Percentiles rank a stretch among this genome's conserved stretches.
Evolutionary conservation across 805 yeast species (phyloP).

Genomic region (Lipomyces chichibuensis): DNA sequence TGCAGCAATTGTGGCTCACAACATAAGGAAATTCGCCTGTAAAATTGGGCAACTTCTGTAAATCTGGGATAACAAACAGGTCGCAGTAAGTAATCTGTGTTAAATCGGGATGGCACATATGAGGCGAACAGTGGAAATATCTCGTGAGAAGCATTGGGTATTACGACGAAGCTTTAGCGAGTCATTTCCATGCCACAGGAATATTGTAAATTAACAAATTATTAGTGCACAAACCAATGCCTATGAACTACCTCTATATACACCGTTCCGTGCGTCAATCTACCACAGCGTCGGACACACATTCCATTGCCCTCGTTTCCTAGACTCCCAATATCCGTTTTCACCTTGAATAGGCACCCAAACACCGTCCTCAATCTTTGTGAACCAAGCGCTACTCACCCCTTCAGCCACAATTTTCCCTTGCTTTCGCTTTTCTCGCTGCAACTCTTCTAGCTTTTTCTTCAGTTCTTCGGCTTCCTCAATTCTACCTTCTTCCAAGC

Average conservation of each 20-base stretch:
- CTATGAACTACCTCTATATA: neutral
- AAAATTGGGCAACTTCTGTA: too few species aligned
- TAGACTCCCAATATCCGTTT: constrained; percentile 29
- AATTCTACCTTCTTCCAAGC: constrained; percentile 69
- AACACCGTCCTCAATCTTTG: constrained; percentile 27
- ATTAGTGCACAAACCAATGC: too few species aligned
- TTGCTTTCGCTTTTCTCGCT: constrained; percentile 70
- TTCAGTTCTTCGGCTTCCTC: constrained; percentile 75
- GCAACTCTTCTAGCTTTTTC: constrained; percentile 71
- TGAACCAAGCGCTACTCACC: constrained; percentile 26
- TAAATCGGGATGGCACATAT: too few species aligned
- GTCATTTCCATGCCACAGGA: too few species aligned
- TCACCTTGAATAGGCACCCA: constrained; percentile 34
- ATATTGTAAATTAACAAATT: too few species aligned
- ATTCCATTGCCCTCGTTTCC: constrained; percentile 25
- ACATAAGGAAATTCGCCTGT: too few species aligned
- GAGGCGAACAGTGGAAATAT: too few species aligned
- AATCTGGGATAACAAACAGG: too few species aligned
- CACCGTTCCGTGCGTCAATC: neutral
- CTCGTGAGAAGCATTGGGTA: too few species aligned
- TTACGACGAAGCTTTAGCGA: too few species aligned
- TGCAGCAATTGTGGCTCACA: too few species aligned
- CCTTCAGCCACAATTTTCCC: constrained; percentile 33
- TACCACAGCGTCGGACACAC: constrained; percentile 28
- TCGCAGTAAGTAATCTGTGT: too few species aligned